A percentile compares a stretch with the other conserved stretches of the same genome.
Conservation (phyloP, 306 rosid species). For the Fragaria ananassa region DNA sequence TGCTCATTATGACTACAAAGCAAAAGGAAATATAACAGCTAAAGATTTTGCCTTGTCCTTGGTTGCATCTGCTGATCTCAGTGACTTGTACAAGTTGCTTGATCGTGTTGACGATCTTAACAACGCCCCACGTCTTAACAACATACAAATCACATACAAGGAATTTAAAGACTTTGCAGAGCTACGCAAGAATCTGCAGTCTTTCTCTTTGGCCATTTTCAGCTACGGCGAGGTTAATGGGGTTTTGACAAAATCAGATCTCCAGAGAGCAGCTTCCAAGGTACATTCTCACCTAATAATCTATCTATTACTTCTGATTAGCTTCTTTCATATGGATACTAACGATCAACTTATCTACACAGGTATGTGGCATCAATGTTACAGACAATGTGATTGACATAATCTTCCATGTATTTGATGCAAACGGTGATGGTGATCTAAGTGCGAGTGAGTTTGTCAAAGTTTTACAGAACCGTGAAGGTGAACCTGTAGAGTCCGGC, state of each 20-base stretch:
- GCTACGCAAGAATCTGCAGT: constrained; percentile 47
- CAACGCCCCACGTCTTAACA: constrained; percentile 29
- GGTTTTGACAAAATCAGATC: constrained; percentile 55
- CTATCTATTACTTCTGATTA: not conserved
- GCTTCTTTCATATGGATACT: not conserved
- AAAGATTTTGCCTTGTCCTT: constrained; percentile 74
- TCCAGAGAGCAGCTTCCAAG: constrained; percentile 79
- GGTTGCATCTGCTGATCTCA: constrained; percentile 77
- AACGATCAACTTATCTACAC: constrained; percentile 8
- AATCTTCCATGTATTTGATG: constrained; percentile 70
- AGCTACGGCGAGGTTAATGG: constrained; percentile 75
- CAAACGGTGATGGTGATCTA: constrained; percentile 55
- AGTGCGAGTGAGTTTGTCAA: constrained; percentile 62
- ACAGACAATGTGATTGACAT: constrained; percentile 58
- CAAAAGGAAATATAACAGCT: constrained; percentile 57
- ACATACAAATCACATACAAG: constrained; percentile 45
- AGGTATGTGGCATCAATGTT: constrained; percentile 65
- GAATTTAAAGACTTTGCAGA: constrained; percentile 67
- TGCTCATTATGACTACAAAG: constrained; percentile 62
- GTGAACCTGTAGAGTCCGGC: constrained; percentile 23
- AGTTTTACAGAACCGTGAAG: constrained; percentile 53
- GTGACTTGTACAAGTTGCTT: constrained; percentile 59
- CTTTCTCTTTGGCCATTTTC: constrained; percentile 73
- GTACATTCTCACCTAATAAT: constrained; percentile 29
- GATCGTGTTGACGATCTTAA: constrained; percentile 50